phyloP scores from a whole-genome alignment of 345 rosid genomes.

The Sonneratia caseolaris region DNA sequence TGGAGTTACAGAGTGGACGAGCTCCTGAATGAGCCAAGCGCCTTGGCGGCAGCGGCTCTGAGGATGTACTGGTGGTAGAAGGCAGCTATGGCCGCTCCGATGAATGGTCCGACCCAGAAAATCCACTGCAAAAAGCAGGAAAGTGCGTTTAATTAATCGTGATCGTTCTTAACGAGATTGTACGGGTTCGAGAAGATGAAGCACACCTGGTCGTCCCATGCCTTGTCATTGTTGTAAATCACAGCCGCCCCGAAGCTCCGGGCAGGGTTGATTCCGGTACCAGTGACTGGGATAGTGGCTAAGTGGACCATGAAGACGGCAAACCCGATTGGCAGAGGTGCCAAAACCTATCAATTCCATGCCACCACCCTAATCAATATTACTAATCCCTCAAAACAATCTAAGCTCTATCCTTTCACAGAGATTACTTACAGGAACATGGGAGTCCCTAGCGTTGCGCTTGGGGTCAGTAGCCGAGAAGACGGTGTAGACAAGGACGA shows the following conservation, averaged over 20 bases:
- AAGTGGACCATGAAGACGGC: conserved; percentile 68
- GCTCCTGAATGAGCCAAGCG: conserved; percentile 53
- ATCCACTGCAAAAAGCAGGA: conserved; percentile 39
- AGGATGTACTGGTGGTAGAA: conserved; percentile 47
- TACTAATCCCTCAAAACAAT: background rate
- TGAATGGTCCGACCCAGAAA: conserved; percentile 69
- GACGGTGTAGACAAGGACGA: conserved; percentile 56
- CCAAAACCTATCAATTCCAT: conserved; percentile 31
- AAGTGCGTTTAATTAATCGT: background rate
- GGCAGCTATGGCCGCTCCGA: conserved; percentile 58
- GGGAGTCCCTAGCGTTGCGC: conserved; percentile 52
- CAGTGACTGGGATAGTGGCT: conserved; percentile 62
- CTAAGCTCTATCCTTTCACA: background rate
- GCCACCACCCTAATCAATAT: background rate
- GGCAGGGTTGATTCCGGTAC: conserved; percentile 67
- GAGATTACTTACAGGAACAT: conserved; percentile 39
- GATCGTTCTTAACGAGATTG: too few species aligned
- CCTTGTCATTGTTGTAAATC: conserved; percentile 31
- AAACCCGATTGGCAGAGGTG: conserved; percentile 58
- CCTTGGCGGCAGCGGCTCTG: conserved; percentile 44
- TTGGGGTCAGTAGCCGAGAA: conserved; percentile 64
- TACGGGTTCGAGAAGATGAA: background rate
- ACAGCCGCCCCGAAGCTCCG: conserved; percentile 64
- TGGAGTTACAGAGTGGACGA: conserved; percentile 15
- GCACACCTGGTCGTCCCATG: conserved; percentile 55